Percentiles rank a stretch among this genome's conserved stretches.
phyloP scores from a whole-genome alignment of 2,329 filamentous ascomycete genomes.

The Pyrenophora tritici-repentis region DNA sequence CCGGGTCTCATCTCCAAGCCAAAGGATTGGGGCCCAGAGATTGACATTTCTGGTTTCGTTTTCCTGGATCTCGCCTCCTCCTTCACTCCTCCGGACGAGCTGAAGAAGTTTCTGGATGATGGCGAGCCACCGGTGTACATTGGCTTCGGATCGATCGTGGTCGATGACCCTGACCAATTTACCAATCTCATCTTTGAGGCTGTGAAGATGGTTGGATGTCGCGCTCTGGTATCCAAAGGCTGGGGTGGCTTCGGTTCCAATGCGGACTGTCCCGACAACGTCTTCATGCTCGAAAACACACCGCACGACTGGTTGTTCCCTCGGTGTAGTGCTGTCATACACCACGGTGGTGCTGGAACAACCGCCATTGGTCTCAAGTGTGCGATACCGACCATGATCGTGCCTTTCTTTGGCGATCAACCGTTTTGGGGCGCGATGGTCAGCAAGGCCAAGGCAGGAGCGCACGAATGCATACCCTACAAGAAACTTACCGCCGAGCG shows the following conservation, averaged over 20 bases:
- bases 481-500: conserved; percentile 68
- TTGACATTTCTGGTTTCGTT: conserved; percentile 78
- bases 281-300: conserved; percentile 74
- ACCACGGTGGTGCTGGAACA: conserved; percentile 79
- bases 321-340: conserved; percentile 67
- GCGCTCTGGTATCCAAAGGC: conserved; percentile 74
- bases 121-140: conserved; percentile 69
- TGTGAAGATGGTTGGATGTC: conserved; percentile 66
- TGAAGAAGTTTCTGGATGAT: conserved; percentile 49
- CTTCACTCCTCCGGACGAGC: conserved; percentile 62
- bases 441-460: conserved; percentile 65
- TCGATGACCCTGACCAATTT: conserved; percentile 71
- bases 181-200: conserved; percentile 75
- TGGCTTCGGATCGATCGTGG: conserved; percentile 76
- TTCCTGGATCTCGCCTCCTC: conserved; percentile 71
- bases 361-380: conserved; percentile 75
- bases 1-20: conserved; percentile 70
- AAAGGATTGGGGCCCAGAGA: conserved; percentile 68
- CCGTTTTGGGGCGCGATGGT: conserved; percentile 79
- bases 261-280: conserved; percentile 56
- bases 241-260: conserved; percentile 73
- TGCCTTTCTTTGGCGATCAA: conserved; percentile 81
- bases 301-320: conserved; percentile 81
- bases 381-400: conserved; percentile 73
- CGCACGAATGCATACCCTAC: conserved; percentile 66